Conservation (phyloP, 2,329 filamentous ascomycete genomes). For the Plectosphaerella cucumerina region DNA sequence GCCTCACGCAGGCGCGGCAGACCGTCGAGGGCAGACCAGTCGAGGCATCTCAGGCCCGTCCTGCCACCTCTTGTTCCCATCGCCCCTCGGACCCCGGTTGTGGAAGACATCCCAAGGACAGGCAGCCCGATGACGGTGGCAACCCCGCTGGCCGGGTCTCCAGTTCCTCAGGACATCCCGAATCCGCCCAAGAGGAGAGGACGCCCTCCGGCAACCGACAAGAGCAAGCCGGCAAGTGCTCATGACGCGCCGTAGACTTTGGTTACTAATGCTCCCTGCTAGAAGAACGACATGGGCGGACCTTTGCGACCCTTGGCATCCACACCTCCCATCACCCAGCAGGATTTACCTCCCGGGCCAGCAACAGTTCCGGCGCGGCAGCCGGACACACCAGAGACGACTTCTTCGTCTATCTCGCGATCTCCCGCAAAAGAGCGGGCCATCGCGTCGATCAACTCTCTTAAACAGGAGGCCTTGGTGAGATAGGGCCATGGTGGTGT, state of each 20-base stretch:
- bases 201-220: constrained; percentile 1
- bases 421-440: constrained; percentile 1
- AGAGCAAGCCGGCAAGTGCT: constrained; percentile 3
- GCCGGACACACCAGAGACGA: background rate
- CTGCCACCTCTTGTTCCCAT: constrained; percentile 28
- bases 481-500: background rate
- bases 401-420: background rate
- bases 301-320: background rate
- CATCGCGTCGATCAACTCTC: background rate
- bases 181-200: background rate
- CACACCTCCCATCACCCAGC: background rate
- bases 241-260: background rate
- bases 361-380: background rate
- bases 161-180: background rate
- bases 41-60: constrained; percentile 21
- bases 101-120: background rate
- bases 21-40: constrained; percentile 39
- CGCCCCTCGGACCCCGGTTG: constrained; percentile 7
- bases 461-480: background rate
- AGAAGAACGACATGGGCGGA: background rate
- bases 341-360: background rate
- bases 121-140: background rate
- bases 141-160: background rate
- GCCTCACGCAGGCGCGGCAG: constrained; percentile 36
- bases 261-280: background rate